Evolutionary conservation across 495 filamentous ascomycete species (phyloP).

Genomic region (Umbilicaria muhlenbergii): DNA sequence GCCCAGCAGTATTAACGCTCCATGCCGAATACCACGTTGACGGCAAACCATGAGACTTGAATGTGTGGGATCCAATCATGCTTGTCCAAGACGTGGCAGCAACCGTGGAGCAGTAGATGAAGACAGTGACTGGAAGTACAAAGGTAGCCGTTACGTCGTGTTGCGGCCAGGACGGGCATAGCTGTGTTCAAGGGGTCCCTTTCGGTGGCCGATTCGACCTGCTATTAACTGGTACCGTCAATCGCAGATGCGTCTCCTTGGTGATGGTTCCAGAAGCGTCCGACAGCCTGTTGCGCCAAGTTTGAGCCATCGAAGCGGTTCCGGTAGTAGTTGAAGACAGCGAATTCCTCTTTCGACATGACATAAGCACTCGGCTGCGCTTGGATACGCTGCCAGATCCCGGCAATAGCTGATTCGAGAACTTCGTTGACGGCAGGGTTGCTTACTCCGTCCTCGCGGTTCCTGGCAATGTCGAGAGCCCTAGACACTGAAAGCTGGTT

Average conservation of each 20-base stretch:
- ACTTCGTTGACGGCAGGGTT: slow-evolving; percentile 33
- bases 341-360: slow-evolving; percentile 54
- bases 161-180: background rate
- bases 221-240: background rate
- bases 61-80: background rate
- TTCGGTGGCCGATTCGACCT: no score
- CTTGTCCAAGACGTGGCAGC: background rate
- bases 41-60: background rate
- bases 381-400: slow-evolving; percentile 47
- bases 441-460: slow-evolving; percentile 40
- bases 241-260: slow-evolving; percentile 12
- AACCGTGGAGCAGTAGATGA: background rate
- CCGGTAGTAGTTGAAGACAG: slow-evolving; percentile 63
- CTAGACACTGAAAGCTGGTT: slow-evolving; percentile 24
- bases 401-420: slow-evolving; percentile 38
- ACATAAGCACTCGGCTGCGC: slow-evolving; percentile 45
- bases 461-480: slow-evolving; percentile 53
- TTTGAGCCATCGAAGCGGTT: slow-evolving; percentile 31
- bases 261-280: slow-evolving; percentile 33
- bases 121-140: background rate
- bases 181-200: background rate
- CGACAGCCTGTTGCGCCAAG: slow-evolving; percentile 27
- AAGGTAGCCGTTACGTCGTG: background rate
- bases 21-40: no score
- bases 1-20: no score